phyloP scores from a whole-genome alignment of 257 asterid species.

The Ligustrum vulgare region DNA sequence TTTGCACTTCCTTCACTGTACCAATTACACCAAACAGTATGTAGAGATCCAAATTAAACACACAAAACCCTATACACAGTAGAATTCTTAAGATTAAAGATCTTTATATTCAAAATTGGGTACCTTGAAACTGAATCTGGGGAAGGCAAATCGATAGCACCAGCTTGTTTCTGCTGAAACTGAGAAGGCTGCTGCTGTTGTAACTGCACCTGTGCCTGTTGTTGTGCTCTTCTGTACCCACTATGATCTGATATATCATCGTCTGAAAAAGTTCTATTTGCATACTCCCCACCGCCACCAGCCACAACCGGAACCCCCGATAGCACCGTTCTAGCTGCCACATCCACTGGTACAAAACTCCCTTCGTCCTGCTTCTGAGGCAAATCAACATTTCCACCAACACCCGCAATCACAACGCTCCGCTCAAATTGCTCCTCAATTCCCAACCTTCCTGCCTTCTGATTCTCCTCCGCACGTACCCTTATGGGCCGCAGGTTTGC shows the following conservation, averaged over 20 bases:
- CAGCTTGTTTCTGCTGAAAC: conserved; percentile 55
- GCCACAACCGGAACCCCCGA: conserved; percentile 53
- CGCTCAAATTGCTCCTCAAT: conserved; percentile 83
- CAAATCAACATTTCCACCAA: conserved; percentile 33
- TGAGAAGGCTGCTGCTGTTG: conserved; percentile 52
- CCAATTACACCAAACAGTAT: conserved; percentile 21
- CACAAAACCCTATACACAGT: background rate
- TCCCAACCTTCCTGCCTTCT: conserved; percentile 47
- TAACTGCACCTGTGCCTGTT: conserved; percentile 45
- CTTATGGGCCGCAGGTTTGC: conserved; percentile 73
- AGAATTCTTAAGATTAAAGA: conserved; percentile 4
- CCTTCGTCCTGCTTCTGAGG: conserved; percentile 58
- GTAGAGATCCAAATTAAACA: background rate
- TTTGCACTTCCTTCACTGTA: conserved; percentile 78
- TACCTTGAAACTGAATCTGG: conserved; percentile 97
- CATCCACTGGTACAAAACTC: conserved; percentile 32
- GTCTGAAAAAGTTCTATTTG: conserved; percentile 48
- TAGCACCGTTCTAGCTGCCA: conserved; percentile 33
- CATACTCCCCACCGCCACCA: conserved; percentile 54
- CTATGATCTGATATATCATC: conserved; percentile 88
- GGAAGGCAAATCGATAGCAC: conserved; percentile 64
- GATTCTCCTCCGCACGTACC: conserved; percentile 71
- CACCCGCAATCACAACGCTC: conserved; percentile 35
- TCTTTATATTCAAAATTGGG: background rate
- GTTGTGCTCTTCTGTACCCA: conserved; percentile 51